Base-by-base conservation (phyloP, 1,284 basidiomycete species). In the Cryptococcus depauperatus region DNA sequence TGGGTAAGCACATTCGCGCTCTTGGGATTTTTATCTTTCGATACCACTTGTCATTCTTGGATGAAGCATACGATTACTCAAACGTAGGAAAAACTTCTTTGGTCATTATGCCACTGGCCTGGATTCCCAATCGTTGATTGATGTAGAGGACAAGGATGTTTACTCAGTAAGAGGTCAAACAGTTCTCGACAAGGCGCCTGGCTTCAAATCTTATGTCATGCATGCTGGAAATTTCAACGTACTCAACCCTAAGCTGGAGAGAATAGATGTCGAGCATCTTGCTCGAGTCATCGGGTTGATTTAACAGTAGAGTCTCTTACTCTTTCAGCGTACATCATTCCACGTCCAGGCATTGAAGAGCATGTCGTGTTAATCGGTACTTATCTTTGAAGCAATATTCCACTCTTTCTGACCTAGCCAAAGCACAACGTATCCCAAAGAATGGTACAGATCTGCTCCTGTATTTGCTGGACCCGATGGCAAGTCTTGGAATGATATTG, bases 101-200 rank as follows among this genome's bases (percentile, higher is more conserved):
- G 2, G 62, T 76, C 5, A 62, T 77, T 41, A 77, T 45, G 73
- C 74, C 3, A 68, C 71, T 0, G 75, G 73, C 4, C 47, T 70
- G 10, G 69, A 67, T n/a, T 53, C 62, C 21, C 55, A 53, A 41
- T 50, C 56, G 13, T 53, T 70, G n/a, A 52, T 66, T 3, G 69
- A 67, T 6, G 67, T 70, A 7, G 55, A 64, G 44, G 69, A 70
- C 48, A 56, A 52, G n/a, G 51, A 55, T 35, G 63, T 68, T 26
- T 59, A 66, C 44, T 61, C 69, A 0, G 64, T 64, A 2, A 54
- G 64, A 47, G 69, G 69, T 4, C 69, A 70, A 57, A 69, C 67
- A 0, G 67, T 70, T 10, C 55, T 70, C 16, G 64, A 68, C 9
- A 47, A 51, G 37, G 64, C 63, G n/a, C 57, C 58, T 6, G 46